These are phyloP conservation scores for Mucuna pruriens DNA, from an alignment of 306 rosid genomes.

Conservation along the genomic window DNA sequence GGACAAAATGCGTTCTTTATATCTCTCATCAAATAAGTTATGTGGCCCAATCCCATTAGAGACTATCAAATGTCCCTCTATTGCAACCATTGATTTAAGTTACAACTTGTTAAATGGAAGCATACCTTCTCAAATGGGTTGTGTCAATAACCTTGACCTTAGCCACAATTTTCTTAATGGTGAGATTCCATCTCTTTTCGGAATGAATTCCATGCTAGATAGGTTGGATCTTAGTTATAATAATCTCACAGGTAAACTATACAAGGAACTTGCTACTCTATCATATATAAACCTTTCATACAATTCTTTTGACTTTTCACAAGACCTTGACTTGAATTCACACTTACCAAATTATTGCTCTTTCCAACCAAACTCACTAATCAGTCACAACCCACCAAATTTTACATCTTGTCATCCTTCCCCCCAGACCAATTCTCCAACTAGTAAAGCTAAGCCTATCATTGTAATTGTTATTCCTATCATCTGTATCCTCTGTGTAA, in stretches of 20 bases:
- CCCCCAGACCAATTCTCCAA: neutral
- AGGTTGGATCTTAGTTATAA: slow-evolving; percentile 12
- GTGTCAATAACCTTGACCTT: neutral
- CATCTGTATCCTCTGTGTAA: neutral
- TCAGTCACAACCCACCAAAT: neutral
- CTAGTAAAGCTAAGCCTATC: neutral
- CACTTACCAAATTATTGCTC: neutral
- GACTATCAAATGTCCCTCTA: neutral
- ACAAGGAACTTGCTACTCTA: neutral
- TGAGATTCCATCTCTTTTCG: neutral
- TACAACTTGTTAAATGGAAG: neutral
- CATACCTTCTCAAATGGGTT: neutral
- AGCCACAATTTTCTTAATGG: neutral
- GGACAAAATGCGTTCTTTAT: too few species aligned
- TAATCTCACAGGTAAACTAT: slow-evolving; percentile 1
- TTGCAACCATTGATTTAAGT: neutral
- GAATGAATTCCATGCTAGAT: neutral
- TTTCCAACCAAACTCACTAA: neutral
- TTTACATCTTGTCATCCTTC: neutral
- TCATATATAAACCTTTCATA: neutral
- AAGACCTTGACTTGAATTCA: neutral
- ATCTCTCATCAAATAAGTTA: too few species aligned
- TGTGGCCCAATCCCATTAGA: too few species aligned
- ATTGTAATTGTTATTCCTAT: neutral
- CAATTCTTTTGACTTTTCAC: slow-evolving; percentile 19